Conservation (phyloP, 2,329 filamentous ascomycete species). For the Pseudogymnoascus verrucosus region DNA sequence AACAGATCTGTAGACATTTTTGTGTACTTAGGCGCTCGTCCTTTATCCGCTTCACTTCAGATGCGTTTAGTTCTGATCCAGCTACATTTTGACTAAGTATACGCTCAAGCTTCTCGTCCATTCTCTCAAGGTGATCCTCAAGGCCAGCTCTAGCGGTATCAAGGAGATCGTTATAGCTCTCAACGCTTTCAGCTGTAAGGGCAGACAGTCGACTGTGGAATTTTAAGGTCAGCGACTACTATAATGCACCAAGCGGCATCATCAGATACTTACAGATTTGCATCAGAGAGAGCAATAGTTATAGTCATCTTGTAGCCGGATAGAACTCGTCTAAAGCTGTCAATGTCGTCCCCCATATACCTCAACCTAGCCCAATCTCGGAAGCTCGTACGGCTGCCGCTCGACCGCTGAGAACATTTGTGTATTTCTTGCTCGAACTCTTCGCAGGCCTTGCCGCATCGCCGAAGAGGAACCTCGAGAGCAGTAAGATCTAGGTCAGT, state of each 20-base stretch:
- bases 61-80: slow-evolving; percentile 22
- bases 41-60: slow-evolving; percentile 23
- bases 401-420: slow-evolving; percentile 30
- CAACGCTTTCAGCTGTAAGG: slow-evolving; percentile 26
- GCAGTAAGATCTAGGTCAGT: slow-evolving; percentile 24
- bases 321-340: neutral
- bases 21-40: slow-evolving; percentile 30
- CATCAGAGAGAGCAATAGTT: slow-evolving; percentile 9
- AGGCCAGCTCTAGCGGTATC: slow-evolving; percentile 28
- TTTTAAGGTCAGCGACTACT: slow-evolving; percentile 11
- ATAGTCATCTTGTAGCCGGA: neutral
- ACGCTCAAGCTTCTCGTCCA: slow-evolving; percentile 25
- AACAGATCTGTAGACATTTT: slow-evolving; percentile 30
- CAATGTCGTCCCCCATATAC: neutral
- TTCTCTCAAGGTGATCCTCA: slow-evolving; percentile 27
- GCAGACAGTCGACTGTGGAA: slow-evolving; percentile 27
- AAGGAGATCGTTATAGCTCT: slow-evolving; percentile 29
- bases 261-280: slow-evolving; percentile 10
- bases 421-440: slow-evolving; percentile 34
- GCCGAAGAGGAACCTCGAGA: slow-evolving; percentile 32
- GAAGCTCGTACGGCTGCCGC: slow-evolving; percentile 32
- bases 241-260: neutral
- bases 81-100: slow-evolving; percentile 16
- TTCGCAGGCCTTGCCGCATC: slow-evolving; percentile 35
- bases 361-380: slow-evolving; percentile 37